Evolutionary conservation across 2,329 filamentous ascomycete genomes (phyloP), one percentile per base, ranked within the genome.

Genomic region (Plenodomus biglobosus): DNA sequence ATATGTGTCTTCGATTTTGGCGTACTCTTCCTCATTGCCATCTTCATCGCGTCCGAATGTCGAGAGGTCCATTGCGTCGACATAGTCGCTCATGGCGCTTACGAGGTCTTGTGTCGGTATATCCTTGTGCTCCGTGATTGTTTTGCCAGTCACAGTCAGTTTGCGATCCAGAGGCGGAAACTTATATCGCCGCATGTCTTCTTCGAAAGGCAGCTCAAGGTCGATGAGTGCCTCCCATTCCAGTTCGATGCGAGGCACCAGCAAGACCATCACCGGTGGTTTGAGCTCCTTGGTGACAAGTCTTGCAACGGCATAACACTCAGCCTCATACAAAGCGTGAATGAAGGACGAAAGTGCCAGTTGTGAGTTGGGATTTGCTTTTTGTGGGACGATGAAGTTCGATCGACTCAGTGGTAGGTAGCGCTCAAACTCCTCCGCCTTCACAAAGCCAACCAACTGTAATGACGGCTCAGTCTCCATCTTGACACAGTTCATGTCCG

Each of bases 141-240:
- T 80, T 55, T 89, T 88, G 1, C 92, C 92, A 10, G 85, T 90
- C n/a, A 95, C 81, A 0, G 92, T 96, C 50, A 96, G 76, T 21
- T 97, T 87, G 53, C 84, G 87, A 67, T 96, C 92, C 10, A 99
- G 76, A 0, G 92, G 90, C 5, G 94, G 91, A 58, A 99, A 99
- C 48, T 85, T 87, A 69, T 96, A 97, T n/a, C 81, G 81, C 30
- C 94, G 84, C 40, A 96, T 79, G 65, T 99, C 94, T 75, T 99
- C 94, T 2, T 90, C 86, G 64, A 96, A 99, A 0, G 94, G 94
- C 5, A 97, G 78, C 30, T 94, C 90, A 1, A 95, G 81, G 65
- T 99, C 94, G 54, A 96, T 85, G 1, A 99, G 78, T 60, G 89
- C 92, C 69, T 96, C 92, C 56, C 89, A 84, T 20, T 89, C 85